These are phyloP conservation scores for Trichoderma oligosporum DNA, from an alignment of 2,329 filamentous ascomycete species.

Conservation along the genomic window DNA sequence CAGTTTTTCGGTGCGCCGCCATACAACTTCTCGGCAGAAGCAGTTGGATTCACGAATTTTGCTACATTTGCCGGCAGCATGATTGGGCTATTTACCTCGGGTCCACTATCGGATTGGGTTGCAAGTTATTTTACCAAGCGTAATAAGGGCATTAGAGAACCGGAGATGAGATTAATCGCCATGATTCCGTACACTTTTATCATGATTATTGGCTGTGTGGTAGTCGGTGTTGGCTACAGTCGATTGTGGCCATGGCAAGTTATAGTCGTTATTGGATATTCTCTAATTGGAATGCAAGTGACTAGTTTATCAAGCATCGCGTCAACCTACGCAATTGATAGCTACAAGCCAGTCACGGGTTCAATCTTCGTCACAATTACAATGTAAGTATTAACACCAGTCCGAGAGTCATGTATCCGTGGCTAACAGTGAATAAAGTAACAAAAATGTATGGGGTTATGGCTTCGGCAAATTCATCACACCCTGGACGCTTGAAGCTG, in stretches of 20 bases:
- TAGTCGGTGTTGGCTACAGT: conserved; percentile 3
- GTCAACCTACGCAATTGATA: conserved; percentile 12
- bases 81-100: conserved; percentile 4
- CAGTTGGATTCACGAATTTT: conserved; percentile 12
- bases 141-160: conserved; percentile 9
- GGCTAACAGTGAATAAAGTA: not conserved
- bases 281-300: conserved; percentile 11
- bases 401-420: not conserved
- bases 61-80: not conserved
- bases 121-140: conserved; percentile 7
- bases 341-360: conserved; percentile 9
- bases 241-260: conserved; percentile 4
- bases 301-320: conserved; percentile 10
- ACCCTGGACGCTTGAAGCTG: not conserved
- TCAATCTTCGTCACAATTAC: conserved; percentile 9
- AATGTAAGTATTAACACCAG: not conserved
- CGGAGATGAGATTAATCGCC: conserved; percentile 5
- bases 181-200: conserved; percentile 10
- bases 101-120: conserved; percentile 9
- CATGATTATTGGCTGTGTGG: conserved; percentile 1
- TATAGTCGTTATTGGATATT: conserved; percentile 8
- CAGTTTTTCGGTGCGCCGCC: conserved; percentile 7
- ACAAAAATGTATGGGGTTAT: conserved; percentile 10
- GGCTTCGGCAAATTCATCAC: conserved; percentile 12
- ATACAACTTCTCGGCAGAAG: conserved; percentile 3